These are phyloP conservation scores for Dioscorea zingiberensis DNA, from an alignment of 106 monocot genomes.

Conservation along the genomic window DNA sequence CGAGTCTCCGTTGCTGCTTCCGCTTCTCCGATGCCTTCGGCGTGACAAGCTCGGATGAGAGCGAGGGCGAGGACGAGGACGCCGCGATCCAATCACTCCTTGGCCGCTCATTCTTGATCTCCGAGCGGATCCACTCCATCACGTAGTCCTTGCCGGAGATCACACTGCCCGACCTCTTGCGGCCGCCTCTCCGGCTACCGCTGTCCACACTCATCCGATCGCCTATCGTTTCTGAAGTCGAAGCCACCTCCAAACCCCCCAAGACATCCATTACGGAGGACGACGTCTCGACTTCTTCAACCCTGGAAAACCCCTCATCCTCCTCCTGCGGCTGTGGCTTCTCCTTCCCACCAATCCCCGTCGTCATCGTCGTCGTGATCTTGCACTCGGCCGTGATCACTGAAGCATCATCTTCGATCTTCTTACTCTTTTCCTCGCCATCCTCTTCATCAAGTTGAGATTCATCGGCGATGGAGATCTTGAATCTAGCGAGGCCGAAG, in stretches of 20 bases:
- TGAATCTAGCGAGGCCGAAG: slow-evolving; percentile 70
- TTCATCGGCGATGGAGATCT: background rate
- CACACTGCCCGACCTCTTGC: slow-evolving; percentile 3
- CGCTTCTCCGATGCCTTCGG: slow-evolving; percentile 26
- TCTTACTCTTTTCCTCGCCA: slow-evolving; percentile 9
- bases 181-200: slow-evolving; percentile 8
- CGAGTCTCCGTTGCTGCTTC: slow-evolving; percentile 32
- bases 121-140: slow-evolving; percentile 95
- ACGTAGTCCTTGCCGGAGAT: slow-evolving; percentile 72
- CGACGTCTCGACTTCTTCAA: slow-evolving; percentile 13
- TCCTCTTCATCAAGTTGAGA: slow-evolving; percentile 3
- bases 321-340: slow-evolving; percentile 25
- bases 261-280: slow-evolving; percentile 14
- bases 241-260: slow-evolving; percentile 26
- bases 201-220: slow-evolving; percentile 57
- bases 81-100: slow-evolving; percentile 37
- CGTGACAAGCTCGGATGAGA: slow-evolving; percentile 19
- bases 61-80: background rate
- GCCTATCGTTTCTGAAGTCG: slow-evolving; percentile 46
- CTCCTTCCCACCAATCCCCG: background rate
- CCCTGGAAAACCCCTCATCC: slow-evolving; percentile 13
- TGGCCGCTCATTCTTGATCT: slow-evolving; percentile 82
- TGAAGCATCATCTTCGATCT: slow-evolving; percentile 37
- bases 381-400: slow-evolving; percentile 38
- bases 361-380: slow-evolving; percentile 1